Conservation (phyloP, 495 filamentous ascomycete species). For the Schizothecium vesticola region DNA sequence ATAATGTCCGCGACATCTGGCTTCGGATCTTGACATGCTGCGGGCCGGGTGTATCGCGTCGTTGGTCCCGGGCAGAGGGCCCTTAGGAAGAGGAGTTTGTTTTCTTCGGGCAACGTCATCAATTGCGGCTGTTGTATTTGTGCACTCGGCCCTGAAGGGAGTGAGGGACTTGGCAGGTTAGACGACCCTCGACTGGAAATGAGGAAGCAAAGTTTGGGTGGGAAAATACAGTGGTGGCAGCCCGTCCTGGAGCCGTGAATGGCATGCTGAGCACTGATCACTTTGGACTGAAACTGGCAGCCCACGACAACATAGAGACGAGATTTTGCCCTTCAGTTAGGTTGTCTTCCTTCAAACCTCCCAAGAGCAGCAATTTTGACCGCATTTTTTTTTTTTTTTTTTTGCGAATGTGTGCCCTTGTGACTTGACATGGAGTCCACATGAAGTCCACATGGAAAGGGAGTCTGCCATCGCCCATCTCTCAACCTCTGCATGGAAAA, state of each 20-base stretch:
- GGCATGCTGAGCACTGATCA: not conserved
- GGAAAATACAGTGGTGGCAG: not conserved
- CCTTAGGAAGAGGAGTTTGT: not conserved
- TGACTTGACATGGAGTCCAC: no score
- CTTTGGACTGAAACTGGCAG: not conserved
- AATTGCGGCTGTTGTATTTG: not conserved
- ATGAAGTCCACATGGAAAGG: not conserved
- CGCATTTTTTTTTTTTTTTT: not conserved
- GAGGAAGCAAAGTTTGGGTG: not conserved
- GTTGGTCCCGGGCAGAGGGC: not conserved
- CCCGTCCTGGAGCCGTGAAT: not conserved
- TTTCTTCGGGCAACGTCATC: not conserved
- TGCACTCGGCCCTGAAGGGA: not conserved
- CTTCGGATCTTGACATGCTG: not conserved
- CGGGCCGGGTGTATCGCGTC: constrained; percentile 8
- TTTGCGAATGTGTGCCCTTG: not conserved
- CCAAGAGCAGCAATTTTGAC: not conserved
- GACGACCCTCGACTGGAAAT: constrained; percentile 9
- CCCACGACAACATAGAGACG: not conserved
- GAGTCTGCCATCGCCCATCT: not conserved
- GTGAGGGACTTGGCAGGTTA: constrained; percentile 9
- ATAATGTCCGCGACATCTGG: constrained; percentile 6
- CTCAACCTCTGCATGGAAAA: not conserved
- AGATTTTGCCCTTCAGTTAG: not conserved
- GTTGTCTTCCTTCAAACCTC: constrained; percentile 11